These are phyloP conservation scores for Rhynchosporium agropyri DNA, from an alignment of 2,329 filamentous ascomycete species.

Conservation along the genomic window DNA sequence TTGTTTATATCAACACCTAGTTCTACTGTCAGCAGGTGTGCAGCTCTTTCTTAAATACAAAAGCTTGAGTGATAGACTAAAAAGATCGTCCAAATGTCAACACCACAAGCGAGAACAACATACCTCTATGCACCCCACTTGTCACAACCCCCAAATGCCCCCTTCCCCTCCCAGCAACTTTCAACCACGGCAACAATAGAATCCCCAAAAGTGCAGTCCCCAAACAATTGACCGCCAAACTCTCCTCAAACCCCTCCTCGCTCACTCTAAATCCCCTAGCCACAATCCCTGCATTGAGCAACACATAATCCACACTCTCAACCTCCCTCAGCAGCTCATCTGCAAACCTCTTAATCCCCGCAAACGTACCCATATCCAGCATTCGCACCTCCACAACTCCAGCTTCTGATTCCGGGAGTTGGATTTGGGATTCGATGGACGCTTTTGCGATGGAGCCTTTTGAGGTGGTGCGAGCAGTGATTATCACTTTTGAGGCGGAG, in stretches of 20 bases:
- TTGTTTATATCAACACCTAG: slow-evolving; percentile 21
- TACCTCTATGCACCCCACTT: slow-evolving; percentile 31
- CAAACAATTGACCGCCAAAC: slow-evolving; percentile 60
- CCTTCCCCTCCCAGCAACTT: slow-evolving; percentile 41
- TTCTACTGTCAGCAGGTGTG: not conserved
- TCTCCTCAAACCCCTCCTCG: slow-evolving; percentile 52
- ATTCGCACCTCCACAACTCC: slow-evolving; percentile 34
- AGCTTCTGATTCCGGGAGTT: slow-evolving; percentile 15
- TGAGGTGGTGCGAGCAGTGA: slow-evolving; percentile 45
- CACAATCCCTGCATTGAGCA: slow-evolving; percentile 41
- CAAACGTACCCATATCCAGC: slow-evolving; percentile 38
- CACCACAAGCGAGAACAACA: not conserved
- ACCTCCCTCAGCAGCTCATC: slow-evolving; percentile 33
- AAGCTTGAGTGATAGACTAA: not conserved
- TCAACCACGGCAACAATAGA: slow-evolving; percentile 53
- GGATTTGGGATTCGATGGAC: slow-evolving; percentile 41
- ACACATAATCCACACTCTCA: slow-evolving; percentile 36
- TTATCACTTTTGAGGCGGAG: slow-evolving; percentile 46
- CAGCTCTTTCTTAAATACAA: not conserved
- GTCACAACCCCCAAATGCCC: slow-evolving; percentile 36
- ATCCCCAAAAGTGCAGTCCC: slow-evolving; percentile 58
- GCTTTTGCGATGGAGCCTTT: slow-evolving; percentile 46
- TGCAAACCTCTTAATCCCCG: slow-evolving; percentile 32
- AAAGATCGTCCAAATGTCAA: not conserved
- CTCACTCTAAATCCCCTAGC: slow-evolving; percentile 27